Evolutionary conservation across 768 basidiomycete genomes (phyloP).

Genomic region (Agrocybe pediades): DNA sequence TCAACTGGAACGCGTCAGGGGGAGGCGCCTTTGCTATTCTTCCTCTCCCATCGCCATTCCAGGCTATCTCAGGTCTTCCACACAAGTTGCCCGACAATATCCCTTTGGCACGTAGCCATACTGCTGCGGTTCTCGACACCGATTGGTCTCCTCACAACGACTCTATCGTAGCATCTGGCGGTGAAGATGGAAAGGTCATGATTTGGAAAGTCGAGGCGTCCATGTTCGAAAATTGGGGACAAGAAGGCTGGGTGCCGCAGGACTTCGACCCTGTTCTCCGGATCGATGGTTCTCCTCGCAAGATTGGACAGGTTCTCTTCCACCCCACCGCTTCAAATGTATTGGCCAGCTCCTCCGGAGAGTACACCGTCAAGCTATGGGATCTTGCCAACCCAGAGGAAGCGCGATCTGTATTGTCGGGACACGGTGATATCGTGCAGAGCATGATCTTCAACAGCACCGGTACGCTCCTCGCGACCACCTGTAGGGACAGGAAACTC

Average conservation of each 20-base stretch:
- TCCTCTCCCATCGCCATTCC: slow-evolving; percentile 78
- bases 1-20: slow-evolving; percentile 94
- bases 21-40: slow-evolving; percentile 95
- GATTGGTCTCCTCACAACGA: slow-evolving; percentile 97
- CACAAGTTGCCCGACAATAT: slow-evolving; percentile 89
- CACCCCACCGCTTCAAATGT: slow-evolving; percentile 90
- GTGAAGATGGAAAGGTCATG: slow-evolving; percentile 92
- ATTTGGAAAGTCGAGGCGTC: slow-evolving; percentile 81
- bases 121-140: slow-evolving; percentile 87
- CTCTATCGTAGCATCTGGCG: slow-evolving; percentile 84
- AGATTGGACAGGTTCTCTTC: slow-evolving; percentile 93
- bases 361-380: slow-evolving; percentile 90
- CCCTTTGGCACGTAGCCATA: slow-evolving; percentile 87
- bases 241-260: slow-evolving; percentile 76
- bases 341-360: slow-evolving; percentile 77
- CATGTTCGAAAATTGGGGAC: slow-evolving; percentile 82
- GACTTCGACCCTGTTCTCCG: slow-evolving; percentile 87
- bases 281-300: slow-evolving; percentile 79
- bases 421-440: slow-evolving; percentile 90
- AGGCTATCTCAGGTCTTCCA: slow-evolving; percentile 53
- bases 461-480: slow-evolving; percentile 84
- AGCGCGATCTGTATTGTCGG: slow-evolving; percentile 59
- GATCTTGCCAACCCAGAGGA: slow-evolving; percentile 79
- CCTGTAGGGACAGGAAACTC: slow-evolving; percentile 90
- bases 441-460: slow-evolving; percentile 78